Percentiles rank a stretch among this genome's conserved stretches.
Conservation (phyloP, 106 monocot species). For the Amphibolis antarctica region DNA sequence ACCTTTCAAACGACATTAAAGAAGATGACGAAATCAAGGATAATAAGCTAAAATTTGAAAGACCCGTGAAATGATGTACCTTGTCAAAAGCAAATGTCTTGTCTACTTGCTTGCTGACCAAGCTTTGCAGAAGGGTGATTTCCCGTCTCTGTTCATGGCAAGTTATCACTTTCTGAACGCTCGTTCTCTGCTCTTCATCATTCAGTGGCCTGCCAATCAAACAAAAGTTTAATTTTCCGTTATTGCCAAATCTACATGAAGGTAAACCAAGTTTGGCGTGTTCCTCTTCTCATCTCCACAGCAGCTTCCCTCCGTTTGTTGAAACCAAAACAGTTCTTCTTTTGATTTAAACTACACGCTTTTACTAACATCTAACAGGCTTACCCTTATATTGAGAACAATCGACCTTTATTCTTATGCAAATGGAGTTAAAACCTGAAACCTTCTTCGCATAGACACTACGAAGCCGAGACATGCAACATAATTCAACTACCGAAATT, state of each 20-base stretch:
- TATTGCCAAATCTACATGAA: neutral
- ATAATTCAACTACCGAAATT: too few relatives aligned
- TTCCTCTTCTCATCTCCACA: neutral
- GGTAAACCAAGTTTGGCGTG: neutral
- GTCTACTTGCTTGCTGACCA: conserved; percentile 38
- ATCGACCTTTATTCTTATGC: too few relatives aligned
- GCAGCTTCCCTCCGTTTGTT: neutral
- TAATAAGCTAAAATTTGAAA: neutral
- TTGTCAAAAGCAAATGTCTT: conserved; percentile 65
- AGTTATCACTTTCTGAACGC: conserved; percentile 35
- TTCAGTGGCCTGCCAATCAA: conserved; percentile 39
- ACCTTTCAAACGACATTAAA: conserved; percentile 23
- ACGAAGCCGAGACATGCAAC: too few relatives aligned
- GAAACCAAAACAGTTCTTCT: neutral
- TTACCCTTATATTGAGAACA: too few relatives aligned
- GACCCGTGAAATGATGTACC: conserved; percentile 14
- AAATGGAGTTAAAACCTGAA: too few relatives aligned
- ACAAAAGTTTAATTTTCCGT: neutral
- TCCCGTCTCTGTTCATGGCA: conserved; percentile 58
- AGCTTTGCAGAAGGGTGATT: conserved; percentile 31
- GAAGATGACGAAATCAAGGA: neutral
- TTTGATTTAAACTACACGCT: neutral
- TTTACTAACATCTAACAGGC: too few relatives aligned
- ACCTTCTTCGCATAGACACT: too few relatives aligned
- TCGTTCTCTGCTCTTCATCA: conserved; percentile 44